These are phyloP conservation scores for Jackrogersella minutella DNA, from an alignment of 495 filamentous ascomycete species.

Conservation along the genomic window DNA sequence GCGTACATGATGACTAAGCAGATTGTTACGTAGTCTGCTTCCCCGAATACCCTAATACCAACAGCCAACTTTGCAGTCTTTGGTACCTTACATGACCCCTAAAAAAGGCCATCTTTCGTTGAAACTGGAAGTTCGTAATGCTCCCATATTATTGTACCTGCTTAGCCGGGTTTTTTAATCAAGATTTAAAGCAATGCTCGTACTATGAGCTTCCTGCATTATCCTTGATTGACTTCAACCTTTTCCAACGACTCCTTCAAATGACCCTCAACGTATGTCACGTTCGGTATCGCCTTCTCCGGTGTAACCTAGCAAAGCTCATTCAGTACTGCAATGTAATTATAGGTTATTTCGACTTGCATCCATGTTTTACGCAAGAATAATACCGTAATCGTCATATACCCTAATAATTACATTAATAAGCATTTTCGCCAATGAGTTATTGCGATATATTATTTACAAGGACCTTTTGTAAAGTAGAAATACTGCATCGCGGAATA, in stretches of 20 bases:
- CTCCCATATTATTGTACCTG: background rate
- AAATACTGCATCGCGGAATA: no score
- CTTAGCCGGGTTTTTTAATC: no score
- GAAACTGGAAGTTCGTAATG: slow-evolving; percentile 6
- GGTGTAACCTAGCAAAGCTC: background rate
- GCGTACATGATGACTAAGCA: no score
- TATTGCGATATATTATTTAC: no score
- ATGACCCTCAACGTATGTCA: background rate
- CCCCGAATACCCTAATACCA: no score
- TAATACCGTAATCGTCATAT: background rate
- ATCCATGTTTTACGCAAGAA: no score
- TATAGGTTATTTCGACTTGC: no score
- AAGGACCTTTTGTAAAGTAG: no score
- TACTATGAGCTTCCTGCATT: background rate
- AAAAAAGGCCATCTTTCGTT: slow-evolving; percentile 8
- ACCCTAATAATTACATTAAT: no score
- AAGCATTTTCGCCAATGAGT: no score
- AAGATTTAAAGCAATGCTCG: background rate
- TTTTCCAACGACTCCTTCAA: background rate
- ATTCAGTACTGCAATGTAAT: background rate
- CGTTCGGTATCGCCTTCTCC: background rate
- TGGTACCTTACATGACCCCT: background rate
- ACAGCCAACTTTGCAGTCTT: no score
- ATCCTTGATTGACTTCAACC: background rate
- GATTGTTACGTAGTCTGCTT: no score